phyloP scores from a whole-genome alignment of 441 rosid genomes.

The Erodium chrysanthum region DNA sequence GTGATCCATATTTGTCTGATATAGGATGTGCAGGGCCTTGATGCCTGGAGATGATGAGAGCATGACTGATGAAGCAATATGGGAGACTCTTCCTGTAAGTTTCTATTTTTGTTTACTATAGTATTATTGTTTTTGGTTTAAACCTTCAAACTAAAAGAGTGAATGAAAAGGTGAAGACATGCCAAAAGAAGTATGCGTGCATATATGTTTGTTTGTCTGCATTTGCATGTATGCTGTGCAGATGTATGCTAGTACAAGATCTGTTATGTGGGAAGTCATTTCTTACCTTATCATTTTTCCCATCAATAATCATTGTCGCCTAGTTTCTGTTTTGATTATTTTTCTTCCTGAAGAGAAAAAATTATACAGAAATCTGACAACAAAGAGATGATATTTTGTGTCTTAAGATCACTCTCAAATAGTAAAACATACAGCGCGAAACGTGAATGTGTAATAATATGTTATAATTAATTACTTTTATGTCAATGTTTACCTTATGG shows the following conservation, averaged over 20 bases:
- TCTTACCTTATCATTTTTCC: neutral
- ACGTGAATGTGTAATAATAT: neutral
- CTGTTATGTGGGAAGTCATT: neutral
- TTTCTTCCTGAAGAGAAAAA: too few species aligned
- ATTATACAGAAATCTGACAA: neutral
- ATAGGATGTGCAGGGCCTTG: constrained; percentile 83
- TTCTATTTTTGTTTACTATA: constrained; percentile 6
- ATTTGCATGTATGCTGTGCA: neutral
- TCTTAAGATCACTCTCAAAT: neutral
- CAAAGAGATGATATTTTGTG: neutral
- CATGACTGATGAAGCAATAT: constrained; percentile 63
- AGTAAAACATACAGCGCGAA: neutral
- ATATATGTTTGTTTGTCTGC: neutral
- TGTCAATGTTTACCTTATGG: neutral
- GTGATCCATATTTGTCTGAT: constrained; percentile 15
- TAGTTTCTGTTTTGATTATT: neutral
- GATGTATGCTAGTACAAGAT: neutral
- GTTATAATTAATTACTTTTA: neutral
- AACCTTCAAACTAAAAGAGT: neutral
- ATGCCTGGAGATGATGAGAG: constrained; percentile 95
- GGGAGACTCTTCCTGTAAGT: constrained; percentile 69
- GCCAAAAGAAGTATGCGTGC: neutral
- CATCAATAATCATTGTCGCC: neutral
- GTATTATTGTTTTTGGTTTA: too few species aligned
- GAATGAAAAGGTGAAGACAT: neutral